Conservation (phyloP, 2,329 filamentous ascomycete genomes). For the Lecanoromycetidae sp. region DNA sequence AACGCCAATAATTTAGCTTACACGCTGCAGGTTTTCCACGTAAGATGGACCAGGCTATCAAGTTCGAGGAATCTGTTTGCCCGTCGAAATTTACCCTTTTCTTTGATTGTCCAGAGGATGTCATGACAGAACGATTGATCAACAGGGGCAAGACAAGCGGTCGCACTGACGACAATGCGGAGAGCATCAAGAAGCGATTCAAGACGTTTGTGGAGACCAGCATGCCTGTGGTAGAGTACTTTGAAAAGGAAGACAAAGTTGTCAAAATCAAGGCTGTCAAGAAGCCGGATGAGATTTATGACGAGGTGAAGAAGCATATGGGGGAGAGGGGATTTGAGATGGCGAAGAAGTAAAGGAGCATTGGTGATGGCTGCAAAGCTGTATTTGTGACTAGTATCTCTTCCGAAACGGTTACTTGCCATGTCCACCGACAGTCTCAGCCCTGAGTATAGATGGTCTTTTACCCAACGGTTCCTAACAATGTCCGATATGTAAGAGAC, state of each 20-base stretch:
- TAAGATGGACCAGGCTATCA: constrained; percentile 91
- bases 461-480: no score
- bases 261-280: constrained; percentile 66
- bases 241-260: constrained; percentile 62
- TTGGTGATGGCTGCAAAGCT: neutral
- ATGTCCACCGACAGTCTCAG: no score
- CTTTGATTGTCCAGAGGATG: constrained; percentile 81
- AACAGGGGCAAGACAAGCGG: constrained; percentile 90
- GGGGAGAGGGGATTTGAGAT: constrained; percentile 28
- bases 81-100: constrained; percentile 78
- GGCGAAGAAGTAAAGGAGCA: neutral
- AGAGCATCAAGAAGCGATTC: constrained; percentile 94
- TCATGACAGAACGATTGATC: constrained; percentile 73
- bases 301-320: constrained; percentile 39
- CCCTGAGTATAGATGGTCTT: no score
- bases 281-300: constrained; percentile 52
- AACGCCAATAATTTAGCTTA: constrained; percentile 29
- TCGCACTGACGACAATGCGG: constrained; percentile 82
- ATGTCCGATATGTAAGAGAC: no score
- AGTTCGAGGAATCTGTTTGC: constrained; percentile 84
- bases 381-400: neutral
- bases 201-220: constrained; percentile 86
- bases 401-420: no score
- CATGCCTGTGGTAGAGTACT: constrained; percentile 92
- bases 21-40: constrained; percentile 72